Conservation (phyloP, 495 filamentous ascomycete species). For the Podospora appendiculata region DNA sequence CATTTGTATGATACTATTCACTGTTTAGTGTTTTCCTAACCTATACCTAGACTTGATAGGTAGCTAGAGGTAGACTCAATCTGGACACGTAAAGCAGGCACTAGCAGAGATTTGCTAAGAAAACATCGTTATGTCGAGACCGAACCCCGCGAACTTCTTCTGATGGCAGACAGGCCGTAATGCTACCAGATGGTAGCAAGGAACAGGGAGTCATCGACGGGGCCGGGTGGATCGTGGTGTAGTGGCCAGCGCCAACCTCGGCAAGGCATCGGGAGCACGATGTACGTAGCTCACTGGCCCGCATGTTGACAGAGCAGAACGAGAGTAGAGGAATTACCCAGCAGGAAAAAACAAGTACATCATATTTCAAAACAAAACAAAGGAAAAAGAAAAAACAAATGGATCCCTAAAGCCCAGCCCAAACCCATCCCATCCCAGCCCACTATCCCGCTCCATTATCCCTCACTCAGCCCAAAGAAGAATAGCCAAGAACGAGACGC, state of each 20-base stretch:
- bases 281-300: no score
- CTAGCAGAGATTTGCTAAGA: not conserved
- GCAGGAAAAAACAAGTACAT: not conserved
- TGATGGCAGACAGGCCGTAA: no score
- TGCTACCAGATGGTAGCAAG: no score
- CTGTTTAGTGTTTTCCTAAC: slow-evolving; percentile 3
- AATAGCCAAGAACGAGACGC: not conserved
- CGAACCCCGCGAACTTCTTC: not conserved
- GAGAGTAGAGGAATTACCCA: not conserved
- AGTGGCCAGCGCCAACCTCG: no score
- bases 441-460: not conserved
- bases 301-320: not conserved
- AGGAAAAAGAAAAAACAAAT: not conserved
- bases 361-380: not conserved
- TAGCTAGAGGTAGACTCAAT: slow-evolving; percentile 15
- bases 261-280: no score
- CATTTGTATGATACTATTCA: not conserved
- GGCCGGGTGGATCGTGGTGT: no score
- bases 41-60: not conserved
- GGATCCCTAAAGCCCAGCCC: slow-evolving; percentile 1
- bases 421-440: no score
- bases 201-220: not conserved
- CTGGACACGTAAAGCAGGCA: slow-evolving; percentile 5
- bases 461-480: not conserved
- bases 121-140: not conserved